Evolutionary conservation across 1,284 basidiomycete species (phyloP).

Genomic region (Sphagnurus paluster): DNA sequence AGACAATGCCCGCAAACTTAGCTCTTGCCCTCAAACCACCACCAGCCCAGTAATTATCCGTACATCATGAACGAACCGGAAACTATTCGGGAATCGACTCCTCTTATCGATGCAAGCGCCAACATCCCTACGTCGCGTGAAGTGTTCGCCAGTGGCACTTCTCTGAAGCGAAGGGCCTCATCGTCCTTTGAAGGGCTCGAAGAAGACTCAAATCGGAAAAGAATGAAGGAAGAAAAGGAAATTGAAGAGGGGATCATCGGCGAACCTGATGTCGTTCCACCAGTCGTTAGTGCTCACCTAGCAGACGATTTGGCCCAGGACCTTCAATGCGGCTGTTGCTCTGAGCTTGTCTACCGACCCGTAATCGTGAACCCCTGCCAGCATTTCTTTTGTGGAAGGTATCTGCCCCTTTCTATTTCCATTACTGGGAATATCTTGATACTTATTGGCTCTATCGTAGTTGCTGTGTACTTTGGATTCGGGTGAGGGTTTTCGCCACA

Average conservation of each 20-base stretch:
- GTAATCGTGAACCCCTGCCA: slow-evolving; percentile 78
- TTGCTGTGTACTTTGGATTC: slow-evolving; percentile 76
- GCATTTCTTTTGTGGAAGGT: slow-evolving; percentile 87
- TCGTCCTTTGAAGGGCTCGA: slow-evolving; percentile 53
- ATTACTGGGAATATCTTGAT: neutral
- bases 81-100: slow-evolving; percentile 2
- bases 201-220: slow-evolving; percentile 54
- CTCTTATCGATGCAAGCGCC: slow-evolving; percentile 16
- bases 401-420: slow-evolving; percentile 7
- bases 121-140: slow-evolving; percentile 18
- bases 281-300: slow-evolving; percentile 31
- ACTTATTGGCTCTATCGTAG: slow-evolving; percentile 35
- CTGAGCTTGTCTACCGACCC: slow-evolving; percentile 73
- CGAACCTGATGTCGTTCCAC: slow-evolving; percentile 8
- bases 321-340: slow-evolving; percentile 80
- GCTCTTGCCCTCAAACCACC: slow-evolving; percentile 28
- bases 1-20: slow-evolving; percentile 17
- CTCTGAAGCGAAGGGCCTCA: slow-evolving; percentile 66
- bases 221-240: slow-evolving; percentile 50
- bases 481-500: slow-evolving; percentile 50
- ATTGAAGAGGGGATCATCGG: slow-evolving; percentile 16
- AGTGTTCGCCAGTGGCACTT: slow-evolving; percentile 24
- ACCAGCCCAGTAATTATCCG: slow-evolving; percentile 18
- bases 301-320: slow-evolving; percentile 68
- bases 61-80: slow-evolving; percentile 26